A percentile compares a stretch with the other conserved stretches of the same genome.
These are phyloP conservation scores for Bryoglossum gracile DNA, from an alignment of 495 filamentous ascomycete genomes.

Conservation along the genomic window DNA sequence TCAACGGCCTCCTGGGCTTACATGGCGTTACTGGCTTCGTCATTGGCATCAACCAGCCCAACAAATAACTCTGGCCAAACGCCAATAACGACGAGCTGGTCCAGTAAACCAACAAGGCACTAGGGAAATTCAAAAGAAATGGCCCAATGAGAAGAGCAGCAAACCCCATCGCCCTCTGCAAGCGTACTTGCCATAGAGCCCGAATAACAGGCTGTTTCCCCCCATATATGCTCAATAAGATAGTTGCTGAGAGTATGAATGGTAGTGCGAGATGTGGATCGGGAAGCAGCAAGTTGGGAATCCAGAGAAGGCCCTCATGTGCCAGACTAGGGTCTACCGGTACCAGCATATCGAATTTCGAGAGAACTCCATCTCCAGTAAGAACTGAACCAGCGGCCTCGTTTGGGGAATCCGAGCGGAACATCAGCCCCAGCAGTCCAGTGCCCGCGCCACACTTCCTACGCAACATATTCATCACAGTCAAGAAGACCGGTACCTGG, in stretches of 20 bases:
- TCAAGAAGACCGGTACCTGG: slow-evolving; percentile 62
- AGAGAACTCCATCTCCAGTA: slow-evolving; percentile 3
- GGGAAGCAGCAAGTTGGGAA: slow-evolving; percentile 61
- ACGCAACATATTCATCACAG: slow-evolving; percentile 59
- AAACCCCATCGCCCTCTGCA: slow-evolving; percentile 32
- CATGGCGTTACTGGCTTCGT: slow-evolving; percentile 23
- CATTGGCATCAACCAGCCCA: slow-evolving; percentile 26
- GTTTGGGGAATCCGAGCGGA: slow-evolving; percentile 7
- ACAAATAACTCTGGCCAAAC: slow-evolving; percentile 24
- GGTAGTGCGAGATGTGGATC: slow-evolving; percentile 69
- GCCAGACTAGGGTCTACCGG: slow-evolving; percentile 47
- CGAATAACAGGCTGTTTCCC: slow-evolving; percentile 9
- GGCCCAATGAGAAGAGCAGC: slow-evolving; percentile 39
- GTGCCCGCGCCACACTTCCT: slow-evolving; percentile 50
- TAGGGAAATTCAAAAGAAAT: slow-evolving; percentile 45
- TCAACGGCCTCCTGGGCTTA: slow-evolving; percentile 21
- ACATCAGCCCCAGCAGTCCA: slow-evolving; percentile 43
- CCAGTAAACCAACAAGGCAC: slow-evolving; percentile 69
- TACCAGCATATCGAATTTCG: background rate
- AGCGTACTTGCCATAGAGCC: slow-evolving; percentile 18
- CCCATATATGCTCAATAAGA: slow-evolving; percentile 36
- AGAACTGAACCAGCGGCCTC: slow-evolving; percentile 3
- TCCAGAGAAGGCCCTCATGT: slow-evolving; percentile 73
- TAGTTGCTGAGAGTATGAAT: slow-evolving; percentile 40
- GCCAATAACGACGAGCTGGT: slow-evolving; percentile 39